A percentile compares a stretch with the other conserved stretches of the same genome.
Conservation (phyloP, 441 rosid genomes). For the Aquilaria agallochum region DNA sequence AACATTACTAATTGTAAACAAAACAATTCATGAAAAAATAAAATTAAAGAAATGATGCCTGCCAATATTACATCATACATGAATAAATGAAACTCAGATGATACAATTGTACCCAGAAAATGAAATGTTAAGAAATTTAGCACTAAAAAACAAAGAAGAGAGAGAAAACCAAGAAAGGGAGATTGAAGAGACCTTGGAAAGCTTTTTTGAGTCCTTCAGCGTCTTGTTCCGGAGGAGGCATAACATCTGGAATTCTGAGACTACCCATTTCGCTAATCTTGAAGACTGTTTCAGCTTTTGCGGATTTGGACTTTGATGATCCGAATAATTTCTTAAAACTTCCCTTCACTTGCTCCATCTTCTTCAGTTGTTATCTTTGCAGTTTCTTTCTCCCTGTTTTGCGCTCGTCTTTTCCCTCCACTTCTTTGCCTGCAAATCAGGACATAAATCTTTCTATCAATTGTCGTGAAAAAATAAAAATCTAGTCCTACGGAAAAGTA, state of each 20-base stretch:
- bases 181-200: conserved; percentile 43
- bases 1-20: too few relatives aligned
- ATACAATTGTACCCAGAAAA: not conserved
- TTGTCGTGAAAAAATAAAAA: not conserved
- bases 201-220: conserved; percentile 53
- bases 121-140: not conserved
- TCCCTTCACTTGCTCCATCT: conserved; percentile 7
- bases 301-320: not conserved
- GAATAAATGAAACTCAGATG: not conserved
- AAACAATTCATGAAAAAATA: too few relatives aligned
- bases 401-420: conserved; percentile 22
- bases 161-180: not conserved
- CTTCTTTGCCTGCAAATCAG: conserved; percentile 9
- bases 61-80: not conserved
- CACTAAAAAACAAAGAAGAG: not conserved
- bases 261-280: conserved; percentile 47
- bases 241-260: conserved; percentile 50
- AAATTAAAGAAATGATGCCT: too few relatives aligned
- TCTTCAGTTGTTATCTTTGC: conserved; percentile 1
- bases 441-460: not conserved
- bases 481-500: not conserved
- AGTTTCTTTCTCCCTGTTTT: conserved; percentile 5
- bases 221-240: conserved; percentile 74
- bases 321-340: conserved; percentile 12
- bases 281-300: not conserved